Base-by-base conservation (phyloP, 768 basidiomycete genomes). In the Rubroboletus satanas region DNA sequence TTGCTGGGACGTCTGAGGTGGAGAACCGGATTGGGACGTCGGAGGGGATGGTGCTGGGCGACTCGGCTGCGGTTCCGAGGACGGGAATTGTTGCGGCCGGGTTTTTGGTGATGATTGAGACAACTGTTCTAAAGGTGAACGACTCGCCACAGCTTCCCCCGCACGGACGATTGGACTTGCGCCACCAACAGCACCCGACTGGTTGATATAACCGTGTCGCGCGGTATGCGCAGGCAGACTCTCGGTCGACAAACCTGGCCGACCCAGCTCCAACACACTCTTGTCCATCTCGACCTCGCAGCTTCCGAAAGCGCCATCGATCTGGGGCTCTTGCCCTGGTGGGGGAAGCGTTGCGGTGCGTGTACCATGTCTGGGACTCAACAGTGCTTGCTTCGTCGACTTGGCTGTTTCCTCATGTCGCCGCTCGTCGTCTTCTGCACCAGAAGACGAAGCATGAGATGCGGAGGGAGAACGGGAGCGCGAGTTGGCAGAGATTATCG, bases 181-280 rank as follows among this genome's bases (percentile, higher is more conserved):
- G n/a, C 50, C 44, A 36, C 47, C 23, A 28, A 51, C 49, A 12
- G 18, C 17, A 39, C 42, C 29, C 7, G 35, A 29, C 28, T n/a
- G 23, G 12, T 44, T 38, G 23, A 47, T 26, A 35, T 53, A 51
- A 28, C 60, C 55, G 32, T 11, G 45, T 21, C 41, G 37, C n/a
- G 49, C 58, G 17, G 52, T 49, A 21, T 55, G 45, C 29, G 42
- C 44, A 11, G 79, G 79, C 10, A 89, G 74, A 56, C 82, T 83
- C 74, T 90, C 89, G 7, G 91, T 92, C 12, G 87, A 88, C 49
- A 81, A 78, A 11, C 80, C 84, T 15, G 93, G 89, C 45, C 92
- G 81, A 23, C 84, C 87, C 70, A 93, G 85, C 17, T 75, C 76
- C 61, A 87, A 73, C 36, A 94, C 92, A 15, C 87, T 88, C 7